These are phyloP conservation scores for Penicillium manginii DNA, from an alignment of 495 filamentous ascomycete genomes.

Conservation along the genomic window DNA sequence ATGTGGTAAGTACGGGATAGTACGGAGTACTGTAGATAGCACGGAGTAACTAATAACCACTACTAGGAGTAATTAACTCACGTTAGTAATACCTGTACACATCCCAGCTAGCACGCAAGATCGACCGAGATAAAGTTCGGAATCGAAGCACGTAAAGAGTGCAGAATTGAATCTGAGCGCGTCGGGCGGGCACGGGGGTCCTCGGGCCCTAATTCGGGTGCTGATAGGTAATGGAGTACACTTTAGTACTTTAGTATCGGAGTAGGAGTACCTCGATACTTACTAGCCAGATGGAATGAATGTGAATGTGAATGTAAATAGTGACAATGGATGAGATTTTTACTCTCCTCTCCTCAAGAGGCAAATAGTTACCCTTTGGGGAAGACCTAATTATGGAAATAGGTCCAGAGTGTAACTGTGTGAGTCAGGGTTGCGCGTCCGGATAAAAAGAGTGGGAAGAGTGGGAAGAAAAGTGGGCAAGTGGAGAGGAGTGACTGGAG, in stretches of 20 bases:
- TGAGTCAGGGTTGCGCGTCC: slow-evolving; percentile 3
- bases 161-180: slow-evolving; percentile 2
- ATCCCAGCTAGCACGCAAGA: too few species aligned
- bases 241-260: not conserved
- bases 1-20: not conserved
- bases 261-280: not conserved
- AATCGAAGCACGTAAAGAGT: not conserved
- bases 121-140: not conserved
- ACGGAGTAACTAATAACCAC: too few species aligned
- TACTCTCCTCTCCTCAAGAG: too few species aligned
- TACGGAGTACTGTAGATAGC: not conserved
- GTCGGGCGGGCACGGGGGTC: not conserved
- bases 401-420: not conserved
- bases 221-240: too few species aligned
- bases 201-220: not conserved
- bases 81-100: too few species aligned
- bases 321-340: not conserved
- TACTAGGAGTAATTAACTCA: too few species aligned
- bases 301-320: not conserved
- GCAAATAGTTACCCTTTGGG: too few species aligned
- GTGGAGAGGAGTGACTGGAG: not conserved
- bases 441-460: not conserved
- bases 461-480: not conserved
- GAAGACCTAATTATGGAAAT: not conserved
- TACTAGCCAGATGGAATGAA: too few species aligned